Evolutionary conservation across 2,329 filamentous ascomycete genomes (phyloP), one percentile per base, ranked within the genome.

Genomic region (Macroventuria anomochaeta): DNA sequence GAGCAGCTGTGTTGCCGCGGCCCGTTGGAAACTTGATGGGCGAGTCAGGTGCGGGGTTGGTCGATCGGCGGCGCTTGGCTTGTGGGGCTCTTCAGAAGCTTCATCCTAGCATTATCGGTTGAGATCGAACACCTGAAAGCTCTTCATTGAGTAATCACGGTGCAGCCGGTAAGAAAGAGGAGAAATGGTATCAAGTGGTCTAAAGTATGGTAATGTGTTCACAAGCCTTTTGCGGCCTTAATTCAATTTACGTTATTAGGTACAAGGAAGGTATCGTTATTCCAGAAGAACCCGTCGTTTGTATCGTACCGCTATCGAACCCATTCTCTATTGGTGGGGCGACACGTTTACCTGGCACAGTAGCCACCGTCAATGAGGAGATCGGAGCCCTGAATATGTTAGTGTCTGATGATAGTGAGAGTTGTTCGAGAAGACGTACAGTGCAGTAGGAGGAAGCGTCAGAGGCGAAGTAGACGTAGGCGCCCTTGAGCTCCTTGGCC

Each of bases 381-480:
- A 72, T 92, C 88, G 8, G 83, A 80, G 3, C 89, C 71, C 71
- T 74, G 28, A 2, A 1, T 25, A 25, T 15, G 51, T 77, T 67
- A 63, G 60, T 17, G 10, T 63, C 53, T 17, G 25, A 17, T 31
- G 5, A 0, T 86, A 10, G 2, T 21, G 18, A 20, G 0, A 1
- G n/a, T 6, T 21, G 31, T 7, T 17, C 7, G 7, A 15, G n/a
- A 25, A 18, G 39, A 67, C 71, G 65, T 63, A 74, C 91, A 7
- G 90, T 96, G 15, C 88, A 91, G 76, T 91, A 96, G 47, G 86
- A 89, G n/a, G 88, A 85, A 3, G 90, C 90, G 74, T 96, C 90
- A 12, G 87, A 90, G 15, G 89, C 88, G 51, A 96, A 80, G 75
- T 92, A 95, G 40, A 96, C 76, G 72, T 89, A 96, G 15, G 88